phyloP scores from a whole-genome alignment of 345 rosid species.

The Citrus sp. region DNA sequence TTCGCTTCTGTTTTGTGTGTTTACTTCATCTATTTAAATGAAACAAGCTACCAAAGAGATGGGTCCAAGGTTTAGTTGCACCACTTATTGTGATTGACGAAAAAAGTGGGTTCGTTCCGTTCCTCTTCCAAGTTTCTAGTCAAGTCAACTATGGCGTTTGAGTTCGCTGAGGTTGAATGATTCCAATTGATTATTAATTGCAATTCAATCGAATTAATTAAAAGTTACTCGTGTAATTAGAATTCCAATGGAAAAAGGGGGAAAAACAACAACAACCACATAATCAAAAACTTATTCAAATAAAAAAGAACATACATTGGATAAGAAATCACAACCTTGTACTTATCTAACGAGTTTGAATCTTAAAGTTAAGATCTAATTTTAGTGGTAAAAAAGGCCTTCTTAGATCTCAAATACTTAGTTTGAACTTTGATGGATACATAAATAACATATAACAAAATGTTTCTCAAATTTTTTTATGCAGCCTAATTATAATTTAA shows the following conservation, averaged over 20 bases:
- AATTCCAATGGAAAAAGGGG: neutral
- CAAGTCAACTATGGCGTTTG: constrained; percentile 9
- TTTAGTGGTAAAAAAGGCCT: too few relatives aligned
- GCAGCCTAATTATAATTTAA: too few relatives aligned
- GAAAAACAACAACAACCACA: neutral
- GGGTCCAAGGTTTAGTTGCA: constrained; percentile 17
- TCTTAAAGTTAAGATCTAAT: too few relatives aligned
- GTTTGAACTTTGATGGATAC: too few relatives aligned
- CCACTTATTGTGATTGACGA: neutral
- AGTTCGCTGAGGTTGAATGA: constrained; percentile 4
- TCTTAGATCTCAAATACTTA: too few relatives aligned
- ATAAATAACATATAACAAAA: neutral
- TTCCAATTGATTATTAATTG: constrained; percentile 1
- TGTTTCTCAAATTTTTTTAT: neutral
- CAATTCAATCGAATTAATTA: neutral
- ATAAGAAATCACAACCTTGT: neutral
- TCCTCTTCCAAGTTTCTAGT: neutral
- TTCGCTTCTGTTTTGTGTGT: neutral
- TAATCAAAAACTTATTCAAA: neutral
- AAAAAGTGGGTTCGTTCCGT: neutral
- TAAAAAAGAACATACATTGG: neutral
- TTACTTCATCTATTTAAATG: neutral
- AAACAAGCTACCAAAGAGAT: neutral
- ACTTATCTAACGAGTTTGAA: too few relatives aligned
- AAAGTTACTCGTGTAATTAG: constrained; percentile 8